A percentile compares a stretch with the other conserved stretches of the same genome.
Conservation (phyloP, 2,329 filamentous ascomycete species). For the Pleurostoma richardsiae region DNA sequence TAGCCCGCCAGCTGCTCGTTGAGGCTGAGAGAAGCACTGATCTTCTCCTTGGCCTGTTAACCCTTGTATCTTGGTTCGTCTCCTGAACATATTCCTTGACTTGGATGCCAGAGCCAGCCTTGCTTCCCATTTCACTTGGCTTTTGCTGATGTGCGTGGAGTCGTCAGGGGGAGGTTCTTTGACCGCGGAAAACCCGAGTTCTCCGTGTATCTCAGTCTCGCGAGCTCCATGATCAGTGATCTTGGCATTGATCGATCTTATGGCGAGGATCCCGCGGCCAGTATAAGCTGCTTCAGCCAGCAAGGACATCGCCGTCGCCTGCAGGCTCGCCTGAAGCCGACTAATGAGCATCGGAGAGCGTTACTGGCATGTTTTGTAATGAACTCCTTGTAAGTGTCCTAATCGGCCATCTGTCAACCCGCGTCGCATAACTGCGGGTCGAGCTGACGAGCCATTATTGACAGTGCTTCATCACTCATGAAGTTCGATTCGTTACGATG, state of each 20-base stretch:
- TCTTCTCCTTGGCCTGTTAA: neutral
- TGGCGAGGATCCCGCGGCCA: neutral
- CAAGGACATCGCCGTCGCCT: neutral
- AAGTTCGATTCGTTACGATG: neutral
- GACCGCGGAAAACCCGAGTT: neutral
- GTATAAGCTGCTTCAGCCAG: neutral
- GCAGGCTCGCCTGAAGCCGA: neutral
- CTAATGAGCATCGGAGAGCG: neutral
- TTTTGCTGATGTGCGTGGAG: neutral
- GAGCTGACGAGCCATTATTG: too few relatives aligned
- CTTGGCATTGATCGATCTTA: neutral
- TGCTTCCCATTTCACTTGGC: neutral
- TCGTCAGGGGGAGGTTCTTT: neutral
- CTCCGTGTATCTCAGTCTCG: neutral
- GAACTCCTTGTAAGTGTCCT: neutral
- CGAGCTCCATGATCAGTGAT: neutral
- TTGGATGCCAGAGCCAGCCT: too few relatives aligned
- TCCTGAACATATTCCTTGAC: neutral
- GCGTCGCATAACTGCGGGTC: too few relatives aligned
- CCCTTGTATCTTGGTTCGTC: neutral
- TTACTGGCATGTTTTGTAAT: neutral
- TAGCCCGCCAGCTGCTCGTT: neutral
- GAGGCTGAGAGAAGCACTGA: neutral
- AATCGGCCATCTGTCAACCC: neutral
- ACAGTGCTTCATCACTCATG: neutral